Conservation (phyloP, 257 asterid genomes). For the Solanum acaule region DNA sequence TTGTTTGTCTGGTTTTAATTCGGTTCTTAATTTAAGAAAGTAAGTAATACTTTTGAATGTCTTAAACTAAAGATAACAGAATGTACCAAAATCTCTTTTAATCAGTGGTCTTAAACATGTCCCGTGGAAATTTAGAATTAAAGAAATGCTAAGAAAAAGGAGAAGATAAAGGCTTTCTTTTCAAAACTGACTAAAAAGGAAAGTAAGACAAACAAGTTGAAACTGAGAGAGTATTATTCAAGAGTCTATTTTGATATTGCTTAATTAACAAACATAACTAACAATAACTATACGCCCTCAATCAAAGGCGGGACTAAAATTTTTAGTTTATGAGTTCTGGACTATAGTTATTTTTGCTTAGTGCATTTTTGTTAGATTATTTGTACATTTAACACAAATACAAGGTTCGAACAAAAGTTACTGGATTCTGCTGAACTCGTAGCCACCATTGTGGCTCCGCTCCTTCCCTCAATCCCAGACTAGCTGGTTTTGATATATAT, state of each 20-base stretch:
- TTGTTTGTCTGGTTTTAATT: neutral
- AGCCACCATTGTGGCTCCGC: neutral
- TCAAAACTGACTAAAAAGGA: no score
- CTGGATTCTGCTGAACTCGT: neutral
- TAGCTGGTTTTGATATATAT: neutral
- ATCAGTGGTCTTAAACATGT: neutral
- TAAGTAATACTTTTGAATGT: neutral
- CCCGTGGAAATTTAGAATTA: neutral
- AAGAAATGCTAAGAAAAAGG: neutral
- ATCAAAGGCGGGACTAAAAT: neutral
- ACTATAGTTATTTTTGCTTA: neutral
- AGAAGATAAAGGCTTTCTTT: neutral
- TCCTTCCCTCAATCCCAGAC: neutral
- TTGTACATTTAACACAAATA: neutral
- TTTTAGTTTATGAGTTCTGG: neutral
- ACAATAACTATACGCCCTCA: neutral
- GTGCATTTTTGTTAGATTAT: neutral
- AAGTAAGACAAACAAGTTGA: no score
- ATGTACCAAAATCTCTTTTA: accelerated
- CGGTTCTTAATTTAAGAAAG: neutral
- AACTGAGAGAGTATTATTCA: neutral
- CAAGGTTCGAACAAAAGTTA: neutral
- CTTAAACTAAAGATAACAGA: neutral
- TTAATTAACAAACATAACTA: neutral
- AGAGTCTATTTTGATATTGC: neutral